Conservation (phyloP, 148 eudicot genomes). For the Oxyria digyna region DNA sequence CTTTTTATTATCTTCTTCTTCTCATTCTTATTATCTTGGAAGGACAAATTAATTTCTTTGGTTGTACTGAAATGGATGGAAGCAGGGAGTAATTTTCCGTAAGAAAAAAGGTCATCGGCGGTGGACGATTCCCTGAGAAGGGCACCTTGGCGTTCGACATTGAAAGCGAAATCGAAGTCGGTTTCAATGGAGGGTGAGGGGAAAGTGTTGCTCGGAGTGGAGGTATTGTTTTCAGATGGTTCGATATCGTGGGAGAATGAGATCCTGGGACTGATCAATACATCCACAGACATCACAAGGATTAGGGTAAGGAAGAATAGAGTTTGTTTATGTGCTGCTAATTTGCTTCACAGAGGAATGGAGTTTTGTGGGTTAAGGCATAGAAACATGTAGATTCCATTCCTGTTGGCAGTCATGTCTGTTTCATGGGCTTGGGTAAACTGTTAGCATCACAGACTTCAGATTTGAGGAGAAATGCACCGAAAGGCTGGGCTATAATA, state of each 20-base stretch:
- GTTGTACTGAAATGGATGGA: conserved; percentile 12
- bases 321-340: not conserved
- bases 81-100: conserved; percentile 59
- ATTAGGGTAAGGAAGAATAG: not conserved
- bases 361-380: not conserved
- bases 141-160: conserved; percentile 9
- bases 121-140: conserved; percentile 24
- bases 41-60: not conserved
- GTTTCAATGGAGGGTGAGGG: conserved; percentile 6
- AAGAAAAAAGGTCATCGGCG: conserved; percentile 69
- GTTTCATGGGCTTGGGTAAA: too few relatives aligned
- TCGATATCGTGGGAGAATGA: conserved; percentile 49
- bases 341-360: not conserved
- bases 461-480: too few relatives aligned
- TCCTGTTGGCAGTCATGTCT: too few relatives aligned
- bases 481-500: too few relatives aligned
- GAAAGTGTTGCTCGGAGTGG: conserved; percentile 10
- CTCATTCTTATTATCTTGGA: conserved; percentile 4
- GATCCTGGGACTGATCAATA: conserved; percentile 48
- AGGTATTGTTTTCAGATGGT: conserved; percentile 12
- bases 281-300: conserved; percentile 41
- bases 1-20: conserved; percentile 37
- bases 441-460: too few relatives aligned
- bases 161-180: conserved; percentile 47
- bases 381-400: not conserved